Percentiles rank a stretch among this genome's conserved stretches.
Evolutionary conservation across 352 stramenopile species (phyloP).

Genomic region (Globisporangium polare): DNA sequence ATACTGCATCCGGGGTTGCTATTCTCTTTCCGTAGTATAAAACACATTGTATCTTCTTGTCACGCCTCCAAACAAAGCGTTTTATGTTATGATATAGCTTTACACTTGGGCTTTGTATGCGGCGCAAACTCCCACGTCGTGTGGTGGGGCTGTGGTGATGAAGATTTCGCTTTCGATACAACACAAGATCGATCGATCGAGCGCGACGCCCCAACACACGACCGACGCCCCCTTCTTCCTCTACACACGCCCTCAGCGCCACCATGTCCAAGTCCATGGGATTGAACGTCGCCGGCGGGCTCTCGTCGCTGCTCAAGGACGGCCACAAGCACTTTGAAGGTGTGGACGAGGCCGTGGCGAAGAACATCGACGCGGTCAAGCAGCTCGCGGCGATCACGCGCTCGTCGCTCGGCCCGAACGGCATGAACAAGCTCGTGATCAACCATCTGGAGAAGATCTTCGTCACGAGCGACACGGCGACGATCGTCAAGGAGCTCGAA

Average conservation of each 20-base stretch:
- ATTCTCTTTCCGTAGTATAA: background rate
- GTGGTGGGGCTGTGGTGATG: conserved; percentile 13
- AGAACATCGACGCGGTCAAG: conserved; percentile 99
- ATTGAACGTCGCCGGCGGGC: conserved; percentile 93
- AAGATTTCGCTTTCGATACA: conserved; percentile 14
- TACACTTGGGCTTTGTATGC: background rate
- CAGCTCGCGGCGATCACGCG: conserved; percentile 96
- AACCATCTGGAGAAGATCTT: conserved; percentile 99
- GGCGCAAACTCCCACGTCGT: background rate
- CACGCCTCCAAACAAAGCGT: background rate
- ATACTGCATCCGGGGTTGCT: background rate
- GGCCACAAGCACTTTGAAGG: conserved; percentile 96
- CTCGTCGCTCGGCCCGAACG: conserved; percentile 98
- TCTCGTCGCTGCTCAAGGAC: conserved; percentile 98
- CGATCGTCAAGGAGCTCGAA: conserved; percentile 98
- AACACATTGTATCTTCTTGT: background rate
- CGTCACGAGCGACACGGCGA: conserved; percentile 98
- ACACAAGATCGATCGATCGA: conserved; percentile 2
- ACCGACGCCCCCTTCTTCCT: background rate
- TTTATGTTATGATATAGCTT: background rate
- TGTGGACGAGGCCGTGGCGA: conserved; percentile 94
- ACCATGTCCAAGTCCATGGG: conserved; percentile 93
- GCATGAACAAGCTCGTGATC: conserved; percentile 99
- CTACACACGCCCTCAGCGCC: background rate
- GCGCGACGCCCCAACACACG: background rate